These are phyloP conservation scores for Oryza officinalis DNA, from an alignment of 176 grass and related monocot species.

Conservation along the genomic window DNA sequence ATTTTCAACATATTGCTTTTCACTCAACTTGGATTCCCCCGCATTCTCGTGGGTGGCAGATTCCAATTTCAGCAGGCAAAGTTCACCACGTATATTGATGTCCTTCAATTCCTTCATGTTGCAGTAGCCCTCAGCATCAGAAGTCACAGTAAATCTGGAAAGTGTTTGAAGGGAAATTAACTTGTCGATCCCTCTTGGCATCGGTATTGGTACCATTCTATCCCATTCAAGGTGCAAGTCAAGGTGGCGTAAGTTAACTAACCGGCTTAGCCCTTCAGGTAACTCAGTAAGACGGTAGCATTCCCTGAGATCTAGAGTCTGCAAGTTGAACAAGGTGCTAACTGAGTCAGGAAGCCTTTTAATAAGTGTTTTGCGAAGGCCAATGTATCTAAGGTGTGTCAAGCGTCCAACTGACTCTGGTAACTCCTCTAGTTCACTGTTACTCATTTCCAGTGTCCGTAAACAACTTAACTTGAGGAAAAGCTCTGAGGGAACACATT, in stretches of 20 bases:
- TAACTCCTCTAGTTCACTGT: constrained; percentile 29
- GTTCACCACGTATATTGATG: constrained; percentile 55
- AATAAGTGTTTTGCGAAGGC: constrained; percentile 30
- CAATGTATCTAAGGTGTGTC: constrained; percentile 47
- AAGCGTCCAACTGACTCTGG: constrained; percentile 44
- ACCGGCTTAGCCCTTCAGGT: constrained; percentile 33
- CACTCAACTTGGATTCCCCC: constrained; percentile 31
- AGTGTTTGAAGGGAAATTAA: constrained; percentile 51
- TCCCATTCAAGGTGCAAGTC: constrained; percentile 54
- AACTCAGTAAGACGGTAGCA: constrained; percentile 35
- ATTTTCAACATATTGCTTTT: constrained; percentile 38
- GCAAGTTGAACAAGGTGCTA: constrained; percentile 43
- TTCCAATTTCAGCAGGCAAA: constrained; percentile 59
- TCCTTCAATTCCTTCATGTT: constrained; percentile 43
- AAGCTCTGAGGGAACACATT: constrained; percentile 19
- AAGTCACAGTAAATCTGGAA: constrained; percentile 40
- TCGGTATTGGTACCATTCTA: constrained; percentile 16
- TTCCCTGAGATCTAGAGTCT: constrained; percentile 36
- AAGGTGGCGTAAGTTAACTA: constrained; percentile 52
- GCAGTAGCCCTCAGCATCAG: constrained; percentile 24
- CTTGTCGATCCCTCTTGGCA: constrained; percentile 34
- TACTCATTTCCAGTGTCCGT: constrained; percentile 41
- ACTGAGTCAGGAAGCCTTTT: constrained; percentile 38
- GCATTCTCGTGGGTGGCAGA: not conserved
- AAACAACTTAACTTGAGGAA: constrained; percentile 34